Conservation (phyloP, 371 early-diverging fungal genomes). For the Actinomortierella wolfii region DNA sequence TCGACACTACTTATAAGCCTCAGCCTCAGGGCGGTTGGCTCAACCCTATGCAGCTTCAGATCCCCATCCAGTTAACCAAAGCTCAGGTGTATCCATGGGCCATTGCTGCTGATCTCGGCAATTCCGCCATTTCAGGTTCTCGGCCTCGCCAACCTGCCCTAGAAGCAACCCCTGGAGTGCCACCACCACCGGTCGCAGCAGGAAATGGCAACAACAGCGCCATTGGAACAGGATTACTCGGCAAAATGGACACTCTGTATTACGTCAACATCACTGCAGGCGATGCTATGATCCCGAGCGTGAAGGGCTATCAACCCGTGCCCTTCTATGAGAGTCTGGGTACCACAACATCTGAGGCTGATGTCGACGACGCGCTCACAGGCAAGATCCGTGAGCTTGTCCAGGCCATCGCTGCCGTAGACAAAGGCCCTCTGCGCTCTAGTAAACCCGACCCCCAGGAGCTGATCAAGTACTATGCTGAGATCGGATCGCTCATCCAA, state of each 20-base stretch:
- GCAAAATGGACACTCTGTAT: conserved; percentile 49
- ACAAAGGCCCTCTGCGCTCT: conserved; percentile 42
- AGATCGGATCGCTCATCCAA: conserved; percentile 40
- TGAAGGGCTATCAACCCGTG: conserved; percentile 47
- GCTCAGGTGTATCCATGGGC: conserved; percentile 47
- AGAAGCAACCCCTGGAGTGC: background rate
- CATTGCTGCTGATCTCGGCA: conserved; percentile 40
- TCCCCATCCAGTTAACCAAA: conserved; percentile 27
- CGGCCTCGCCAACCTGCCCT: conserved; percentile 29
- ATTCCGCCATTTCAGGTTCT: conserved; percentile 20
- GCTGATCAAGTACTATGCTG: conserved; percentile 37
- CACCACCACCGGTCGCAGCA: conserved; percentile 7
- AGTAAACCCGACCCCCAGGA: conserved; percentile 19
- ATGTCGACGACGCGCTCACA: conserved; percentile 48
- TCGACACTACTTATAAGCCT: conserved; percentile 51
- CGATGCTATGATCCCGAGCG: conserved; percentile 5
- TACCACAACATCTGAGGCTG: conserved; percentile 17
- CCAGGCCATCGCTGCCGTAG: conserved; percentile 33
- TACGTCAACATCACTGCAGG: conserved; percentile 31
- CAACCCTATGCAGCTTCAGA: conserved; percentile 20
- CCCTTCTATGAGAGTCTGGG: conserved; percentile 45
- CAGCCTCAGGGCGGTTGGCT: conserved; percentile 54
- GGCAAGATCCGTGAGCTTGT: conserved; percentile 27
- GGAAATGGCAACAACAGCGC: conserved; percentile 15
- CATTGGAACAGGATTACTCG: conserved; percentile 45